Evolutionary conservation across 768 basidiomycete species (phyloP), one percentile per base, ranked within the genome.

Genomic region (Pleurotus djamor): DNA sequence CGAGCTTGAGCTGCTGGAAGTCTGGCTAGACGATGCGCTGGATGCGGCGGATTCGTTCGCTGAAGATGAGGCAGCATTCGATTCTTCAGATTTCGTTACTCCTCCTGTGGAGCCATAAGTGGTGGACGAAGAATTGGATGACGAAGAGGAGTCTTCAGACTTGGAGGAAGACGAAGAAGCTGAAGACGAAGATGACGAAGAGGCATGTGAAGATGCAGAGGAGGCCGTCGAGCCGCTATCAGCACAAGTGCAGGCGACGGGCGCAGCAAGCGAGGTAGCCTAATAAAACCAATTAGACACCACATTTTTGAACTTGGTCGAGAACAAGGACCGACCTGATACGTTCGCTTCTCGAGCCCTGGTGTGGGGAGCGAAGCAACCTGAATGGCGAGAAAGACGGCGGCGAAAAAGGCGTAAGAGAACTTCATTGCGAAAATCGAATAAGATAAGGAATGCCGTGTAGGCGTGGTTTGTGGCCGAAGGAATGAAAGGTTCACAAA

Each of bases 291-390:
- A 28, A 12, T 32, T 5, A 9, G 12, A 44, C 12, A 37, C n/a
- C 13, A 38, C 38, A 41, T 9, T 9, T 9, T 9, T 41, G 38
- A 41, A 41, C 38, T 28, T 28, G 21, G 21, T 28, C 21, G 21
- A 54, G 16, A 21, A 33, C 34, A 33, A 17, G 28, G 5, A 50
- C 16, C 28, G 9, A 56, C 54, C 54, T 56, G 37, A 41, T 56
- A 56, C 14, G 54, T 56, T 44, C 54, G 54, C 54, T 56, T 56
- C 28, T n/a, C 28, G 33, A 56, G 49, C 17, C 49, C 49, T 17
- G 49, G 49, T 21, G 49, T 28, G 28, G 54, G 54, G 41, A 56
- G 37, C 0, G 54, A 56, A 44, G 54, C 41, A 21, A 56, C 54
- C 8, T 56, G 54, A 0, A 44, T 32, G 13, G 54, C 54, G 14